Conservation (phyloP, 2,329 filamentous ascomycete species). For the Onygenales sp. region DNA sequence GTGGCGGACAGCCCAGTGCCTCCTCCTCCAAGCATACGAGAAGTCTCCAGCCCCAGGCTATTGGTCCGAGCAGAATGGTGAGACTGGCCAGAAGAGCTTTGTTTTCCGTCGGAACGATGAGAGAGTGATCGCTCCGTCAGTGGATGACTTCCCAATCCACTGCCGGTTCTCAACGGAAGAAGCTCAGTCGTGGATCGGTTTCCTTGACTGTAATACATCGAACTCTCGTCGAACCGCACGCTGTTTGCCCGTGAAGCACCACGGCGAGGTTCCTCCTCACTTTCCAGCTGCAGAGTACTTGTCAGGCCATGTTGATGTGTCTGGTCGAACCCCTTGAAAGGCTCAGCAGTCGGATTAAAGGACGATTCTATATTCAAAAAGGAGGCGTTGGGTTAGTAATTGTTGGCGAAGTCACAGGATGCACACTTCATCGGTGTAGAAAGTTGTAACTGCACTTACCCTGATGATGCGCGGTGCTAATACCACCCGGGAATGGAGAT, state of each 20-base stretch:
- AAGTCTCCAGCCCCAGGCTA: constrained; percentile 69
- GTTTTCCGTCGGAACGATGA: constrained; percentile 89
- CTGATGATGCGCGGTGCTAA: constrained; percentile 77
- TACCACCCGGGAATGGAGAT: constrained; percentile 79
- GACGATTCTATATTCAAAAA: constrained; percentile 53
- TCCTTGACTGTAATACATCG: constrained; percentile 78
- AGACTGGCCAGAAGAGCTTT: constrained; percentile 84
- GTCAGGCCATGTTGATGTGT: constrained; percentile 74
- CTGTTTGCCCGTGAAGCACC: constrained; percentile 90
- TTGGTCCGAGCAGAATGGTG: constrained; percentile 70
- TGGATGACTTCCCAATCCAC: constrained; percentile 65
- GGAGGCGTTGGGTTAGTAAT: background rate
- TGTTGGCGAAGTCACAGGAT: background rate
- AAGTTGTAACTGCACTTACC: constrained; percentile 45
- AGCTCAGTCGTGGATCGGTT: constrained; percentile 79
- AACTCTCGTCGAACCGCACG: constrained; percentile 93
- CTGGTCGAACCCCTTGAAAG: constrained; percentile 79
- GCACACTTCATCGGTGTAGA: background rate
- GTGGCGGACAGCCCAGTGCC: constrained; percentile 57
- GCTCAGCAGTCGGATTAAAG: constrained; percentile 68
- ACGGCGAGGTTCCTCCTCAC: constrained; percentile 76
- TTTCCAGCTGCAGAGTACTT: constrained; percentile 72
- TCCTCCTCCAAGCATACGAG: constrained; percentile 53
- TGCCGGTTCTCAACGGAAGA: constrained; percentile 64
- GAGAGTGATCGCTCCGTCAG: constrained; percentile 88